These are phyloP conservation scores for Cryptococcus neoformans DNA, from an alignment of 1,284 basidiomycete genomes.

Conservation along the genomic window DNA sequence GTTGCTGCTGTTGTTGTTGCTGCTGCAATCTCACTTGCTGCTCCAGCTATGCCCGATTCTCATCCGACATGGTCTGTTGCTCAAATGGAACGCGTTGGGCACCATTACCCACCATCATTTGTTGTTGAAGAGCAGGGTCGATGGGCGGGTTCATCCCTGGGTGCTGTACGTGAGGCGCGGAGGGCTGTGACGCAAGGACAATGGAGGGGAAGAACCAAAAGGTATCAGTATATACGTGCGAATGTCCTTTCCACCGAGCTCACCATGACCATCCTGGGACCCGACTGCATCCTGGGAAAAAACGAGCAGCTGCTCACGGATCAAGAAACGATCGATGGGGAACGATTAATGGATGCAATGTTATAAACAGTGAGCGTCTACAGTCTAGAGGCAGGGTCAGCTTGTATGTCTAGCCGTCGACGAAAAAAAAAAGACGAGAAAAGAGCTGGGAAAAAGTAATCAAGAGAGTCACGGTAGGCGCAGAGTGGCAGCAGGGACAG, in stretches of 20 bases:
- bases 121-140: constrained; percentile 9
- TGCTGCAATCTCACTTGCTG: constrained; percentile 13
- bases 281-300: constrained; percentile 9
- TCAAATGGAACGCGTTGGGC: constrained; percentile 3
- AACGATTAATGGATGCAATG: no score
- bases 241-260: neutral
- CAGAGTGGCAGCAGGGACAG: no score
- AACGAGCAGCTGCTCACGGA: no score
- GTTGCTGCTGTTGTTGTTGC: neutral
- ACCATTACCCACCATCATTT: constrained; percentile 13
- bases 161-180: constrained; percentile 14
- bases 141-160: constrained; percentile 10
- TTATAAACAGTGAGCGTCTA: no score
- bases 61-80: constrained; percentile 5
- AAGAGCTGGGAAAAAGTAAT: no score
- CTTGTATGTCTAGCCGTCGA: no score
- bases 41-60: constrained; percentile 10
- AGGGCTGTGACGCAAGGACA: constrained; percentile 1
- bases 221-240: neutral
- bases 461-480: no score
- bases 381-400: no score
- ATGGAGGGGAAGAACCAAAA: no score
- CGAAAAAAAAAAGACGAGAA: no score
- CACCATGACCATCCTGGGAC: constrained; percentile 16
- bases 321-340: no score